phyloP scores from a whole-genome alignment of 2,329 filamentous ascomycete species.

The Epichloe sylvatica region DNA sequence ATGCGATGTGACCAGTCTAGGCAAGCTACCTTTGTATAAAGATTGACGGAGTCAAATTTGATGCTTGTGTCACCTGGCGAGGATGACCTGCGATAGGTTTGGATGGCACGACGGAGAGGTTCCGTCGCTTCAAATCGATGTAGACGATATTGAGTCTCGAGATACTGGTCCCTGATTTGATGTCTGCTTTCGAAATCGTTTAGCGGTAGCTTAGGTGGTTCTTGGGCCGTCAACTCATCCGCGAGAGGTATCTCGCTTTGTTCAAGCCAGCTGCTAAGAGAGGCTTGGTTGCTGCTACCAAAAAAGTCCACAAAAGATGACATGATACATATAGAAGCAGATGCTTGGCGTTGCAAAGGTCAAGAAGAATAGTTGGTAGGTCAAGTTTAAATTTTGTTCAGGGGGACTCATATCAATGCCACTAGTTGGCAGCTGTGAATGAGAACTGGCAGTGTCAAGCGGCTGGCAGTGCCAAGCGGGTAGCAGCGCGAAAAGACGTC shows the following conservation, averaged over 20 bases:
- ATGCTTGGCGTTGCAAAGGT: background rate
- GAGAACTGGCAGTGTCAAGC: too few species aligned
- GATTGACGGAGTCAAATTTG: constrained; percentile 42
- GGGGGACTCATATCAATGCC: too few species aligned
- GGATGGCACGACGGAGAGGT: constrained; percentile 53
- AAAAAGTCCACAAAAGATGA: constrained; percentile 3
- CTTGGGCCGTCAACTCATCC: constrained; percentile 10
- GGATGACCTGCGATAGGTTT: constrained; percentile 28
- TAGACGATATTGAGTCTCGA: constrained; percentile 61
- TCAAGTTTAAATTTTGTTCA: too few species aligned
- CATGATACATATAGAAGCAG: background rate
- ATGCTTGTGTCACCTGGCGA: background rate
- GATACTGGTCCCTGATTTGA: constrained; percentile 35
- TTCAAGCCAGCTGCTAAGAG: background rate
- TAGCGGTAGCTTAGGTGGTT: constrained; percentile 9
- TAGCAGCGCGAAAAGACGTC: too few species aligned
- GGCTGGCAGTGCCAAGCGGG: too few species aligned
- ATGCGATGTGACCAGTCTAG: background rate
- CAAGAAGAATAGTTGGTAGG: too few species aligned
- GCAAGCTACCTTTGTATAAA: constrained; percentile 55
- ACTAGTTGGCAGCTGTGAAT: too few species aligned
- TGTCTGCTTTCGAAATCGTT: background rate
- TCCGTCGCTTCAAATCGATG: constrained; percentile 61
- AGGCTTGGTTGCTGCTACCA: background rate
- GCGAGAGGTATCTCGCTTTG: constrained; percentile 14